Base-by-base conservation (phyloP, 495 filamentous ascomycete genomes). In the Talaromyces thailandensis region DNA sequence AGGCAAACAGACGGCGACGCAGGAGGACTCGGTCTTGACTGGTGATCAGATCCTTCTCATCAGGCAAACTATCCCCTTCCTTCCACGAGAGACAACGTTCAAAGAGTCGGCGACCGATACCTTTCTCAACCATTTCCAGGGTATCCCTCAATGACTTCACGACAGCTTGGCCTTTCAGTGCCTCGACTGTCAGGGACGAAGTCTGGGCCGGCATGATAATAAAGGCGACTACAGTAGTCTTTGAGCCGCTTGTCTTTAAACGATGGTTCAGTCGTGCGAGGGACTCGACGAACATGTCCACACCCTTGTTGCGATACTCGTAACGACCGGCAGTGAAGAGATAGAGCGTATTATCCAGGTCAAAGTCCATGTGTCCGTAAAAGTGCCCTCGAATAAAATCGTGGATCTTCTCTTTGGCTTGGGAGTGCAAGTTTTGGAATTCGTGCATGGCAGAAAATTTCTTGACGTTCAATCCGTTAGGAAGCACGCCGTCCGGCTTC, bases 171-270 rank as follows among this genome's bases (percentile, higher is more conserved):
- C 94, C 94, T 74, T 96, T 96, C 60, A 98, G 81, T 6, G 94
- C 89, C 76, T 98, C 94, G 14, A 98, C 94, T 0, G 95, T 96
- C 58, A 98, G 77, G 0, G 94, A 97, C 7, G 91, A 87, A n/a
- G 94, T 97, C 73, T 98, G 92, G 3, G 94, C 94, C 4, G 95
- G 95, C 92, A 98, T 96, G 71, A 98, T 97, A 69, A 98, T 89
- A 70, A 98, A 98, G 16, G 94, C 93, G n/a, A 98, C 95, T 23
- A 98, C 89, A 1, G 94, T 98, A 68, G 84, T 96, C 75, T 93
- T 94, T 64, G 92, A 96, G 18, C 90, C 89, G 25, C 84, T 75
- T 60, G 75, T 72, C 80, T 98, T 98, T 61, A 98, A 83, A 35
- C 88, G 84, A 77, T 97, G 93, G 75, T 98, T 98, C 66, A 98